Conservation (phyloP, 202 grass and related monocot genomes). For the Schoenoplectus tabernaemontani region DNA sequence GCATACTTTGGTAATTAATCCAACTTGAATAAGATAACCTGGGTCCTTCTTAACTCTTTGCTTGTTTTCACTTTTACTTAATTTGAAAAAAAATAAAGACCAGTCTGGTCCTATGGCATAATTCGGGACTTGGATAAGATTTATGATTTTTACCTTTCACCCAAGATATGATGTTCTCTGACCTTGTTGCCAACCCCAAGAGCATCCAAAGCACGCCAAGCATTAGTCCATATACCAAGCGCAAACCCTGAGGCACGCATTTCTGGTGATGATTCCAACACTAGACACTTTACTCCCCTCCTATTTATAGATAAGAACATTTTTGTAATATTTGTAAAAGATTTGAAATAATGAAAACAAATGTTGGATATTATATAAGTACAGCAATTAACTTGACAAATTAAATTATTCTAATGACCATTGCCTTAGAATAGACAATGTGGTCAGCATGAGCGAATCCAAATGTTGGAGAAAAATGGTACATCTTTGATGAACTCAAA, state of each 20-base stretch:
- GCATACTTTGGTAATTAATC: neutral
- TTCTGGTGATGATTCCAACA: conserved; percentile 44
- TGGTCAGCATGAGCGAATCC: neutral
- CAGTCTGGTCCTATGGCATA: neutral
- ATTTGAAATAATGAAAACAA: neutral
- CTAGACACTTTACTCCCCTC: conserved; percentile 38
- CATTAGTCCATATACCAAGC: conserved; percentile 36
- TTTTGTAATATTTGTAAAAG: neutral
- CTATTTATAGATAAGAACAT: neutral
- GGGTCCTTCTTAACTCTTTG: neutral
- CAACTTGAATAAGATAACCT: neutral
- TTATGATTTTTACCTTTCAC: conserved; percentile 12
- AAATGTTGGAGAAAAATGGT: neutral
- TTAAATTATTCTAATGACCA: neutral
- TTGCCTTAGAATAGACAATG: neutral
- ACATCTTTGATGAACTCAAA: neutral
- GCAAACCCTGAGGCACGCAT: conserved; percentile 44
- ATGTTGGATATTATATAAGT: neutral
- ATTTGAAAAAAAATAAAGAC: neutral
- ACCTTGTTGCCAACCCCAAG: conserved; percentile 44
- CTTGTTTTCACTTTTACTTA: neutral
- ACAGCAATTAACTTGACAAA: neutral
- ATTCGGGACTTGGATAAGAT: neutral
- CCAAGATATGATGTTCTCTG: conserved; percentile 23
- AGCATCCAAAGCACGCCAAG: conserved; percentile 46